Conservation (phyloP, 371 early-diverging fungal genomes). For the Mucor lusitanicus region DNA sequence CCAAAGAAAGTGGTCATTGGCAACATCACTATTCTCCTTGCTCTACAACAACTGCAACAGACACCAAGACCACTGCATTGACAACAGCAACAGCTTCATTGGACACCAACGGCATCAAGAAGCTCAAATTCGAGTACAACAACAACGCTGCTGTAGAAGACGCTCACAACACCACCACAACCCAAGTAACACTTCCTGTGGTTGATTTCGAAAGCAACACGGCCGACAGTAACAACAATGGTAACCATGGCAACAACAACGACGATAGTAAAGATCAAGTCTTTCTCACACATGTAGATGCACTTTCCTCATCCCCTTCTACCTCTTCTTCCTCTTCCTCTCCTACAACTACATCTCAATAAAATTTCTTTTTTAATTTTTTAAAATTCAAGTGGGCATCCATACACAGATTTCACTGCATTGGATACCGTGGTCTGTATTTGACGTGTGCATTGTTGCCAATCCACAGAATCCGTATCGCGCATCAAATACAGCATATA, state of each 20-base stretch:
- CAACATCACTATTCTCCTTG: background rate
- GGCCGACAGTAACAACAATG: background rate
- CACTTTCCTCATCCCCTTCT: background rate
- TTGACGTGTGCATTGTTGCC: background rate
- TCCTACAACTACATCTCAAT: background rate
- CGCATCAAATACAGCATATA: conserved; percentile 24
- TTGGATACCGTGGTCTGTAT: background rate
- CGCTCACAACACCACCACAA: background rate
- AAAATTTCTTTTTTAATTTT: background rate
- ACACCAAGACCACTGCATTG: background rate
- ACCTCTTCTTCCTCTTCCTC: background rate
- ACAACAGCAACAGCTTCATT: background rate
- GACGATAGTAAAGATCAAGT: background rate
- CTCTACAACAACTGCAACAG: background rate
- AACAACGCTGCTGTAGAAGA: background rate
- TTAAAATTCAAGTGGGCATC: conserved; percentile 13
- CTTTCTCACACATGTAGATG: background rate
- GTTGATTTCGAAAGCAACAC: background rate
- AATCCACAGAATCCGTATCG: background rate
- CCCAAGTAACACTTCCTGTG: background rate
- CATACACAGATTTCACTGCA: conserved; percentile 2
- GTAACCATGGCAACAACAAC: background rate
- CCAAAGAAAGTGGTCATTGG: background rate
- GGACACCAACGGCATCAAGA: background rate
- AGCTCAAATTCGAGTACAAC: background rate